Percentiles rank a stretch among this genome's conserved stretches.
Conservation (phyloP, 257 asterid species). For the Lycium barbarum region DNA sequence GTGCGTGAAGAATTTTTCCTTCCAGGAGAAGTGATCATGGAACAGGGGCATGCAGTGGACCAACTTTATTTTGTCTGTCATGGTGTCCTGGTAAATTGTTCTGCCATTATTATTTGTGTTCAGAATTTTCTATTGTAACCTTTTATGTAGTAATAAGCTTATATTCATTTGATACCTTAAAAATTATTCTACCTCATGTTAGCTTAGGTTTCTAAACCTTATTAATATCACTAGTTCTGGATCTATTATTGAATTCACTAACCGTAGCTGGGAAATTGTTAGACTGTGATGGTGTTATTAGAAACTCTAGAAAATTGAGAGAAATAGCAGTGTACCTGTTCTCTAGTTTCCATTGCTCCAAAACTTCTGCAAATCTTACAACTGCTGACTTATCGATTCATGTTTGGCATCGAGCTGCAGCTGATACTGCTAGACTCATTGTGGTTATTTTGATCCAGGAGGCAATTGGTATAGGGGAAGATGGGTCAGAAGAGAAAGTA, state of each 20-base stretch:
- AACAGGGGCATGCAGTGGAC: constrained; percentile 82
- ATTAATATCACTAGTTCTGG: background rate
- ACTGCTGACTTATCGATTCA: background rate
- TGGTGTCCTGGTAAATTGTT: constrained; percentile 68
- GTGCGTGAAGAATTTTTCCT: constrained; percentile 93
- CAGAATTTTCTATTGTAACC: background rate
- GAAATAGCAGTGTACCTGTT: background rate
- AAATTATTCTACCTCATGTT: background rate
- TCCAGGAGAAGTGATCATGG: constrained; percentile 94
- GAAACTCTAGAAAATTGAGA: background rate
- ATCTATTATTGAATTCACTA: background rate
- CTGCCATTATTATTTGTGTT: constrained; percentile 18
- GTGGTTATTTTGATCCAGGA: constrained; percentile 55
- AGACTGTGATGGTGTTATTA: background rate
- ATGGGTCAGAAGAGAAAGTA: constrained; percentile 70
- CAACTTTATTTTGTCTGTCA: constrained; percentile 89
- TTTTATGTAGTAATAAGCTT: background rate
- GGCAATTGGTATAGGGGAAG: constrained; percentile 65
- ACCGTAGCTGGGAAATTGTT: background rate
- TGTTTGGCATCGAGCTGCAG: background rate
- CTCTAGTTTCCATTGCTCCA: background rate
- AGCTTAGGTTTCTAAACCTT: background rate
- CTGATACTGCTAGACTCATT: constrained; percentile 10
- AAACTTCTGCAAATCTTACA: background rate
- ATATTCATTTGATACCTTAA: background rate